Evolutionary conservation across 2,329 filamentous ascomycete genomes (phyloP).

Genomic region (Scopulariopsis brevicaulis): DNA sequence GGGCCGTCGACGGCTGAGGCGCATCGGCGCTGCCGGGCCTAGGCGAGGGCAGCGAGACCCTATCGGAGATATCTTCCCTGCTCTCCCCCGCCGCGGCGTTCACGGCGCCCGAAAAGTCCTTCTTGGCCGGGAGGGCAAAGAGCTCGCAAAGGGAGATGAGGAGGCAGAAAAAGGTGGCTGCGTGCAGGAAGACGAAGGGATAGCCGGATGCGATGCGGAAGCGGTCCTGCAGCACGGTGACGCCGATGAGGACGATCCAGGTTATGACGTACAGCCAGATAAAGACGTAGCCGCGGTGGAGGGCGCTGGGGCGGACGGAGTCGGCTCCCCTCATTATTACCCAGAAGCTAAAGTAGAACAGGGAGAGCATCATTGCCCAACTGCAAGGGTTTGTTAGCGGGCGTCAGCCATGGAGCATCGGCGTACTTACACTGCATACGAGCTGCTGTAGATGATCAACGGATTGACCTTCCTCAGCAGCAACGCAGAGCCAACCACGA

Average conservation of each 20-base stretch:
- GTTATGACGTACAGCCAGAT: constrained; percentile 74
- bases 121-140: constrained; percentile 62
- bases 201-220: constrained; percentile 67
- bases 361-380: constrained; percentile 75
- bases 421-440: constrained; percentile 56
- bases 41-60: not conserved
- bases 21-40: not conserved
- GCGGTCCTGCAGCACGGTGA: constrained; percentile 67
- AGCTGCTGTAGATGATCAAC: constrained; percentile 79
- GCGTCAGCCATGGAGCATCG: not conserved
- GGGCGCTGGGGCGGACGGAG: constrained; percentile 70
- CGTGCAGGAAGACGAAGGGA: constrained; percentile 69
- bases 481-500: constrained; percentile 63
- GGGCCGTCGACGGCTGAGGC: not conserved
- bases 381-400: constrained; percentile 13
- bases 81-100: not conserved
- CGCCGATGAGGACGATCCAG: constrained; percentile 61
- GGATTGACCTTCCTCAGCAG: constrained; percentile 77
- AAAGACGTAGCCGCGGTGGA: constrained; percentile 70
- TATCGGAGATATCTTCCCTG: not conserved
- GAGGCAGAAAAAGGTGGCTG: constrained; percentile 61
- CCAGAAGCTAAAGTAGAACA: constrained; percentile 77
- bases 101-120: constrained; percentile 44
- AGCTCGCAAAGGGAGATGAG: constrained; percentile 70
- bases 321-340: constrained; percentile 69